Evolutionary conservation across 306 rosid species (phyloP).

Genomic region (Quercus aquifolioides): DNA sequence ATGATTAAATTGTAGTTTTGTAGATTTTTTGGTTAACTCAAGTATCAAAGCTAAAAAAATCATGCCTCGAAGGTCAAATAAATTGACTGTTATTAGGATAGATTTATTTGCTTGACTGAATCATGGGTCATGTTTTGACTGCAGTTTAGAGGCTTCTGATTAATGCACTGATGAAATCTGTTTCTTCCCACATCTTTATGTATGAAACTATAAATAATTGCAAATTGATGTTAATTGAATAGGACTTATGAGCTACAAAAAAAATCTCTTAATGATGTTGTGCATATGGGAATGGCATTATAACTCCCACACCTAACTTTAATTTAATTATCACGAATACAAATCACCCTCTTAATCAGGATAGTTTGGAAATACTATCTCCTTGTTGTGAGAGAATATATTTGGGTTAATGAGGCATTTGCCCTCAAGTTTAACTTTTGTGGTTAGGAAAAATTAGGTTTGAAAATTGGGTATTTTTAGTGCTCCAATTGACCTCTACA

Average conservation of each 20-base stretch:
- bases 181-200: too few relatives aligned
- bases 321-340: not conserved
- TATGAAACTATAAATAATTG: not conserved
- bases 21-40: too few relatives aligned
- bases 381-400: not conserved
- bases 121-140: not conserved
- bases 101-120: not conserved
- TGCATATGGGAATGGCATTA: conserved; percentile 1
- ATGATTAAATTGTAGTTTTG: not conserved
- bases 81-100: not conserved
- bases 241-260: not conserved
- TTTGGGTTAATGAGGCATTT: not conserved
- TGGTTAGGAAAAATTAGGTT: not conserved
- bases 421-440: not conserved
- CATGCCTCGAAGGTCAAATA: too few relatives aligned
- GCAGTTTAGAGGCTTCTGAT: not conserved
- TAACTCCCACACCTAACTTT: not conserved
- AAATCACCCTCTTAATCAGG: not conserved
- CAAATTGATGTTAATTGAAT: not conserved
- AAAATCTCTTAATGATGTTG: not conserved
- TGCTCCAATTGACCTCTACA: not conserved
- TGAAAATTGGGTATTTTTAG: too few relatives aligned
- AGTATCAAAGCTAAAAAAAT: too few relatives aligned
- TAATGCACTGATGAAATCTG: not conserved
- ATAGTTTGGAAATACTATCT: not conserved